Conservation (phyloP, 2,329 filamentous ascomycete genomes). For the Paraconiothyrium brasiliense region DNA sequence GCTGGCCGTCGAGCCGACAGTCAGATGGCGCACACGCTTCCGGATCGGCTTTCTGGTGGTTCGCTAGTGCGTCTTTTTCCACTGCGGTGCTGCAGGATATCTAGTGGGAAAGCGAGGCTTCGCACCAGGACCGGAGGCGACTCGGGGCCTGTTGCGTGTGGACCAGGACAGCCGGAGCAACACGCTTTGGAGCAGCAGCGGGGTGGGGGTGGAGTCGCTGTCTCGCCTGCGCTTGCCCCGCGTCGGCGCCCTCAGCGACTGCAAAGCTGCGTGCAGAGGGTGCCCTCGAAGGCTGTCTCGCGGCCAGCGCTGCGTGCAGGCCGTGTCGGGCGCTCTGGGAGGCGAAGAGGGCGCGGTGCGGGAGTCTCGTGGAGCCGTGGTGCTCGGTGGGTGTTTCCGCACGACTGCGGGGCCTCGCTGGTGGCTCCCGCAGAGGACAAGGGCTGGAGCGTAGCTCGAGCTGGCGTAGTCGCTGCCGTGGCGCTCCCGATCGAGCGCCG, state of each 20-base stretch:
- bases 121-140: conserved; percentile 5
- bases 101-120: conserved; percentile 1
- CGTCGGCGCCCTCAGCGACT: too few relatives aligned
- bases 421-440: conserved; percentile 7
- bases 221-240: too few relatives aligned
- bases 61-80: conserved; percentile 27
- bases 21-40: conserved; percentile 29
- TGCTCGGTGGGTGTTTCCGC: conserved; percentile 20
- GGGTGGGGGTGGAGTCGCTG: conserved; percentile 3
- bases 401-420: conserved; percentile 18
- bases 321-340: not conserved
- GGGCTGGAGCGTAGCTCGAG: conserved; percentile 15
- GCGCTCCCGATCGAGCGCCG: conserved; percentile 17
- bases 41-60: conserved; percentile 31
- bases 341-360: not conserved
- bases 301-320: not conserved
- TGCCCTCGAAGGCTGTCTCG: not conserved
- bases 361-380: not conserved
- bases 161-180: not conserved
- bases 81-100: conserved; percentile 26
- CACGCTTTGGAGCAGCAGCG: not conserved
- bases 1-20: conserved; percentile 35
- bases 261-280: not conserved
- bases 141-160: conserved; percentile 17
- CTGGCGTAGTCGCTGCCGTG: conserved; percentile 22